Base-by-base conservation (phyloP, 2,329 filamentous ascomycete species). In the Xylariales sp. region DNA sequence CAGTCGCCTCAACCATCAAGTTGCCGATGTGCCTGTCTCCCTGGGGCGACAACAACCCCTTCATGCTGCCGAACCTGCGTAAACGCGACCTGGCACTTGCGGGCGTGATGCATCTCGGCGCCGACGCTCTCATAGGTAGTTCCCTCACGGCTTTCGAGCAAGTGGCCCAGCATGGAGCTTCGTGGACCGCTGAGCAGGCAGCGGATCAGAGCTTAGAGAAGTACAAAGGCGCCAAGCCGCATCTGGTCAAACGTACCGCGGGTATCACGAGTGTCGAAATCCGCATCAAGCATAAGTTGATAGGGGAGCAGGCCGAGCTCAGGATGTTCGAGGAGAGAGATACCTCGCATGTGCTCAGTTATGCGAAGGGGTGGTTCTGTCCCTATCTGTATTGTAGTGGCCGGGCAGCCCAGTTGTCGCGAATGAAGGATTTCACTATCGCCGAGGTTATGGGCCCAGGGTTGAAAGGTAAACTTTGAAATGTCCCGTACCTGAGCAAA, bases 301-400 rank as follows among this genome's bases (percentile, higher is more conserved):
- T 51, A 21, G 48, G 48, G 11, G 48, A 51, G 43, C 28, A 37
- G 10, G 48, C 48, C 27, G 45, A 49, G 45, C 32, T 51, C 16
- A 40, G 38, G 5, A 47, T 51, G 31, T 43, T 43, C 15, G 48
- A 42, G 14, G 45, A 40, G 11, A 24, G 40, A 14, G 33, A 41
- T 9, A 41, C 48, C 6, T 31, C 19, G 4, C 38, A 49, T 38
- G 39, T 40, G 34, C 34, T 47, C 31, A 41, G 28, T 5, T 51
- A 46, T n/a, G 44, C 46, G n/a, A 51, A 46, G 38, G 48, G 46
- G 4, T 51, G 48, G 48, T 51, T 51, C 27, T 51, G 48, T 21
- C 48, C 48, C 2, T 51, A 51, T 10, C 20, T 51, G 38, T 51
- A 51, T 16, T 42, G 43, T 20, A 44, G 40, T 10, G 46, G 46